These are phyloP conservation scores for Coleophoma eucalyptorum DNA, from an alignment of 2,329 filamentous ascomycete species.

Conservation along the genomic window DNA sequence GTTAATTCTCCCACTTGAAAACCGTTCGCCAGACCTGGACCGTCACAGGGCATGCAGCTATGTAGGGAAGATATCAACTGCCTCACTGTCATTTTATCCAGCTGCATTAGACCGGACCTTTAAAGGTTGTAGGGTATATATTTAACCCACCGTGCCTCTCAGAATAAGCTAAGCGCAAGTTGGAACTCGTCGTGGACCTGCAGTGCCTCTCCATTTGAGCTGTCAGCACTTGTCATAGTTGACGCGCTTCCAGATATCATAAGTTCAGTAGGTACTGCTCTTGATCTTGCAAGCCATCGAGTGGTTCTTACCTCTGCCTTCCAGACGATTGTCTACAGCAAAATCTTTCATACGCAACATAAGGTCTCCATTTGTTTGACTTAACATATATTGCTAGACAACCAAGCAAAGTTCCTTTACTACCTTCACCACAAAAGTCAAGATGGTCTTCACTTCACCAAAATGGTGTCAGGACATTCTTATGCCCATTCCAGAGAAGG, in stretches of 20 bases:
- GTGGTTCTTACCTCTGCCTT: neutral
- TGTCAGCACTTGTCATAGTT: neutral
- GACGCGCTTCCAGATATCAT: neutral
- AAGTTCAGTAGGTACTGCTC: neutral
- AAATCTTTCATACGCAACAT: neutral
- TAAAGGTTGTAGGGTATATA: neutral
- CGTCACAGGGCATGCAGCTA: neutral
- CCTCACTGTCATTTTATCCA: neutral
- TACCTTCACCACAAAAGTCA: neutral
- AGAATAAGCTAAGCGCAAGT: neutral
- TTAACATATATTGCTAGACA: neutral
- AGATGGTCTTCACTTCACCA: neutral
- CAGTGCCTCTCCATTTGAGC: neutral
- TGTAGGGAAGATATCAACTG: neutral
- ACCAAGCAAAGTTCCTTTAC: neutral
- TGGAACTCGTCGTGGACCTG: neutral
- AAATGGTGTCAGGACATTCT: neutral
- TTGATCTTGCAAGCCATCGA: neutral
- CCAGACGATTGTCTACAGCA: neutral
- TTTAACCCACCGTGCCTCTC: neutral
- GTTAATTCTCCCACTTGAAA: neutral
- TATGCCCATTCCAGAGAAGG: slow-evolving; percentile 1
- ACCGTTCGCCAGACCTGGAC: neutral
- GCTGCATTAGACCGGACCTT: neutral
- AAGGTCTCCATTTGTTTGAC: neutral